Evolutionary conservation across 768 basidiomycete species (phyloP).

Genomic region (Hortiboletus campestris): DNA sequence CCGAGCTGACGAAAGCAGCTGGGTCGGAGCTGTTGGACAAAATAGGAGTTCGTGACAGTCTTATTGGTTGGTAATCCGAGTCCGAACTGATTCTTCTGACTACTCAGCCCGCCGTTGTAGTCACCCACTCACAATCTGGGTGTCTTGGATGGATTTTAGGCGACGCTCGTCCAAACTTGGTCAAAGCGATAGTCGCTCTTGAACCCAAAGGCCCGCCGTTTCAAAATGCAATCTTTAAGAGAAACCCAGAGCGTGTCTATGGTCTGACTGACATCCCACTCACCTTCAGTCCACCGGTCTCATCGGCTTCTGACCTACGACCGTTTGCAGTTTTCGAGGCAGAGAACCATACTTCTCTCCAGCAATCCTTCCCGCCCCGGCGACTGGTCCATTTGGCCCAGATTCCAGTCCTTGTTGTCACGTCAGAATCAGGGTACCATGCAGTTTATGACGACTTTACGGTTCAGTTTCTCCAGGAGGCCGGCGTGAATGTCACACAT

Average conservation of each 20-base stretch:
- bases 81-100: constrained; percentile 1
- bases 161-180: constrained; percentile 42
- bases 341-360: constrained; percentile 38
- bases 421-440: constrained; percentile 51
- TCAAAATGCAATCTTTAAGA: constrained; percentile 36
- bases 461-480: constrained; percentile 42
- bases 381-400: constrained; percentile 40
- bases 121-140: constrained; percentile 53
- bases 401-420: constrained; percentile 47
- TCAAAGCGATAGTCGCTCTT: constrained; percentile 48
- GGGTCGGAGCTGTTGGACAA: constrained; percentile 43
- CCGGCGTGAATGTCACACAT: constrained; percentile 45
- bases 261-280: constrained; percentile 50
- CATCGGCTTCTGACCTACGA: constrained; percentile 37
- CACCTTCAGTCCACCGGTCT: constrained; percentile 41
- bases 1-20: constrained; percentile 41
- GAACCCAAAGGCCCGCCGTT: constrained; percentile 55
- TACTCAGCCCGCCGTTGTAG: constrained; percentile 42
- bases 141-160: constrained; percentile 49
- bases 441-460: constrained; percentile 47
- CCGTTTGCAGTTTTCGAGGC: constrained; percentile 26
- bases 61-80: not conserved
- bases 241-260: constrained; percentile 39
- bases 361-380: constrained; percentile 43
- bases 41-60: constrained; percentile 42